Base-by-base conservation (phyloP, 805 yeast genomes). In the Ogataea dorogensis region DNA sequence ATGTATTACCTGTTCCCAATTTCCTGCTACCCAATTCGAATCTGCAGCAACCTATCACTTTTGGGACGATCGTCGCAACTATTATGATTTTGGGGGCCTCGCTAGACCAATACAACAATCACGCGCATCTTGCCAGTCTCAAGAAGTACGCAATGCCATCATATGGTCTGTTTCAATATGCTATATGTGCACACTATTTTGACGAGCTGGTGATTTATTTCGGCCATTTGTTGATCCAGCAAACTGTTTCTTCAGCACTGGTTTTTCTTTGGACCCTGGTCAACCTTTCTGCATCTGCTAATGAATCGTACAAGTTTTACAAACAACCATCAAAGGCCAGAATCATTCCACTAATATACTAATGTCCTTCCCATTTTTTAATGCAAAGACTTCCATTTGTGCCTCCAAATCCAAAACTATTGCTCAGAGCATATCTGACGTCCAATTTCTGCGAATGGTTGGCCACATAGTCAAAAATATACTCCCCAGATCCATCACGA, bases 391-490 rank as follows among this genome's bases (percentile, higher is more conserved):
- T 73, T 5, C 94, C 81, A 59, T 93, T 93, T 5, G 94, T 86
- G 7, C 99, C 99, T 6, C 99, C 99, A 64, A 93, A 93, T 0
- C 98, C 99, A 63, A 94, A 91, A 50, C 96, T 86, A 54, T 93
- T 93, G 31, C 87, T 77, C 49, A 93, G 43, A 0, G 91, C 97
- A 45, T 74, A 70, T 3, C 71, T 51, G 4, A 84, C 55, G 2
- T 58, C 50, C 11, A 32, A 28, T 10, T 47, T 33, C 28, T 64
- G 52, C 7, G 83, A 67, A 9, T 51, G 44, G 21, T 73, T 63
- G 1, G 75, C 71, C 5, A 82, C 80, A 49, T 81, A 83, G 53
- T 84, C 79, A 40, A 75, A 67, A 2, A 63, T 56, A 46, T 75
- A 75, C 21, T 62, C 63, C 2, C 50, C 62, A 1, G 58, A 51